Percentiles rank a stretch among this genome's conserved stretches.
Conservation (phyloP, 2,329 filamentous ascomycete genomes). For the Hymenoscyphus repandus region DNA sequence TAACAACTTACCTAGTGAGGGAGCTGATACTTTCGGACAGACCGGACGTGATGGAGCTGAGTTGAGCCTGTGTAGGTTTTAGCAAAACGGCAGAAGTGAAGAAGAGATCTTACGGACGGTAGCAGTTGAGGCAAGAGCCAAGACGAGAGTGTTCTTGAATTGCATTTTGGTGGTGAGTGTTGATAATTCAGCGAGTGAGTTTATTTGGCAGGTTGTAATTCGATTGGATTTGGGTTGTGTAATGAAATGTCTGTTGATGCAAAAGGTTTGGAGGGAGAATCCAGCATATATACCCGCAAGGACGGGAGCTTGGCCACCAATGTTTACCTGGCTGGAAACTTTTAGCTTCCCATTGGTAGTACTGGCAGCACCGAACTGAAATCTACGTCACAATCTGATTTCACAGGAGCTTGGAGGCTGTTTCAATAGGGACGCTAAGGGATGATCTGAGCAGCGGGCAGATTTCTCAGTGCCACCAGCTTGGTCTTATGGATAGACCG, state of each 20-base stretch:
- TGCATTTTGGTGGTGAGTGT: slow-evolving; percentile 23
- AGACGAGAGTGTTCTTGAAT: slow-evolving; percentile 25
- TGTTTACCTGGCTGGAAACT: too few species aligned
- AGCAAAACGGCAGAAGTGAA: background rate
- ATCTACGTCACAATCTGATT: background rate
- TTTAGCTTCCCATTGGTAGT: too few species aligned
- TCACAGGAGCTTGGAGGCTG: background rate
- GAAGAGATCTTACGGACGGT: slow-evolving; percentile 9
- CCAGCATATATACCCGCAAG: background rate
- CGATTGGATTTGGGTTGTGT: background rate
- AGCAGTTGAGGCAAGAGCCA: slow-evolving; percentile 24
- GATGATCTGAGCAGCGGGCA: background rate
- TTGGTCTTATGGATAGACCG: too few species aligned
- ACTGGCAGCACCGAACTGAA: too few species aligned
- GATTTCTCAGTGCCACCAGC: background rate
- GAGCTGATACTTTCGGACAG: background rate
- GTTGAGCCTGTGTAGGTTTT: slow-evolving; percentile 15
- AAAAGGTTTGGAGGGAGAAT: background rate
- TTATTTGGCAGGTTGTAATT: background rate
- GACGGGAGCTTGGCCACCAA: too few species aligned
- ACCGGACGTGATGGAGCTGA: slow-evolving; percentile 11
- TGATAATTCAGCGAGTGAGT: background rate
- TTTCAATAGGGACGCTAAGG: background rate
- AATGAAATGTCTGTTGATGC: background rate
- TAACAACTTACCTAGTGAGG: background rate